A percentile compares a stretch with the other conserved stretches of the same genome.
These are phyloP conservation scores for Cadophora luteo-olivacea DNA, from an alignment of 2,329 filamentous ascomycete genomes.

Conservation along the genomic window DNA sequence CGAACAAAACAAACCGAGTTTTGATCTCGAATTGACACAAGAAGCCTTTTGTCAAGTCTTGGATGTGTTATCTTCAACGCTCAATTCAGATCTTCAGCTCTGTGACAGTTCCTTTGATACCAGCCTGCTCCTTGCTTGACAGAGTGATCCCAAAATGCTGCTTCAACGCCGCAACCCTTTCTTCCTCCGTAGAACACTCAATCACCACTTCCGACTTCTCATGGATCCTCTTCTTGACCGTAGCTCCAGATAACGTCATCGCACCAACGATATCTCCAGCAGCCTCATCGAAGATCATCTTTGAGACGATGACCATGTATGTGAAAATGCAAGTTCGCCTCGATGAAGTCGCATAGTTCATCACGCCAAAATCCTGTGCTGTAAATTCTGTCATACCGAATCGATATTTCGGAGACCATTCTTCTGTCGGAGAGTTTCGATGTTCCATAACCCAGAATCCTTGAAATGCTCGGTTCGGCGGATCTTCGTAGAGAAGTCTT, in stretches of 20 bases:
- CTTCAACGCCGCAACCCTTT: conserved; percentile 56
- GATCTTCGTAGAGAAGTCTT: conserved; percentile 56
- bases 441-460: conserved; percentile 68
- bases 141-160: conserved; percentile 59
- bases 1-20: background rate
- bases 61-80: background rate
- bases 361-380: conserved; percentile 62
- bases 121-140: conserved; percentile 54
- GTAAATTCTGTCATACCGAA: conserved; percentile 63
- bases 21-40: background rate
- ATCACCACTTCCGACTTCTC: conserved; percentile 55
- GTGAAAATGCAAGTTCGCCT: conserved; percentile 59
- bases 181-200: conserved; percentile 55
- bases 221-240: conserved; percentile 57
- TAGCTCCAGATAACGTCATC: conserved; percentile 54
- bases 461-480: conserved; percentile 48
- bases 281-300: conserved; percentile 58
- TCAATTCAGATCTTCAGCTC: conserved; percentile 43
- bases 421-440: conserved; percentile 51
- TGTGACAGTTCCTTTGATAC: conserved; percentile 56
- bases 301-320: conserved; percentile 57
- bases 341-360: conserved; percentile 62
- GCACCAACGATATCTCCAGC: conserved; percentile 55
- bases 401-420: conserved; percentile 57
- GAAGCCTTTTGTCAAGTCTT: background rate